Conservation (phyloP, 2,329 filamentous ascomycete species). For the Cladobotryum protrusum region DNA sequence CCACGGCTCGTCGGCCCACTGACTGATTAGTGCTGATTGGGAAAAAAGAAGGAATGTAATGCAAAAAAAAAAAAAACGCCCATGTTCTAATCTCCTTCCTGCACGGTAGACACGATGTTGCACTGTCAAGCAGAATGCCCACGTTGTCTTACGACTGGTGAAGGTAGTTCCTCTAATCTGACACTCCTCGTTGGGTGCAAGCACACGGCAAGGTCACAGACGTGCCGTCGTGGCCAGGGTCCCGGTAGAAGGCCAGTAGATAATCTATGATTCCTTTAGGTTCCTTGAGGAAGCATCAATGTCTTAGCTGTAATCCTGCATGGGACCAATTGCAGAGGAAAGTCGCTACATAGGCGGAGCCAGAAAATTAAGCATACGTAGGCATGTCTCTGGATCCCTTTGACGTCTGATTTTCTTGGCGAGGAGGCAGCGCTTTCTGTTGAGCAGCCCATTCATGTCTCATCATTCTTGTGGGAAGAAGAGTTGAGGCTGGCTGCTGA, state of each 20-base stretch:
- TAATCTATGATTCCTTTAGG: background rate
- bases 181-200: constrained; percentile 3
- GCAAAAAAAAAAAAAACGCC: too few relatives aligned
- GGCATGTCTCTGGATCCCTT: constrained; percentile 10
- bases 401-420: constrained; percentile 3
- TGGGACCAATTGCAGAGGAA: constrained; percentile 5
- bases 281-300: background rate
- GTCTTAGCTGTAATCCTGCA: background rate
- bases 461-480: too few relatives aligned
- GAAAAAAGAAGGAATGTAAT: too few relatives aligned
- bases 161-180: constrained; percentile 3
- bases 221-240: background rate
- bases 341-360: background rate
- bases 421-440: background rate
- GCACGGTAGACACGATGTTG: background rate
- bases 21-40: too few relatives aligned
- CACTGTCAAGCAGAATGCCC: constrained; percentile 1
- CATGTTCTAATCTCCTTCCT: background rate
- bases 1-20: too few relatives aligned
- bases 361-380: constrained; percentile 10
- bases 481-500: too few relatives aligned
- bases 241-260: background rate
- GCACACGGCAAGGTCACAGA: background rate
- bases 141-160: constrained; percentile 13
- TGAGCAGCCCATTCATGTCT: background rate